phyloP scores from a whole-genome alignment of 805 yeast species.

The Hanseniaspora guilliermondii region DNA sequence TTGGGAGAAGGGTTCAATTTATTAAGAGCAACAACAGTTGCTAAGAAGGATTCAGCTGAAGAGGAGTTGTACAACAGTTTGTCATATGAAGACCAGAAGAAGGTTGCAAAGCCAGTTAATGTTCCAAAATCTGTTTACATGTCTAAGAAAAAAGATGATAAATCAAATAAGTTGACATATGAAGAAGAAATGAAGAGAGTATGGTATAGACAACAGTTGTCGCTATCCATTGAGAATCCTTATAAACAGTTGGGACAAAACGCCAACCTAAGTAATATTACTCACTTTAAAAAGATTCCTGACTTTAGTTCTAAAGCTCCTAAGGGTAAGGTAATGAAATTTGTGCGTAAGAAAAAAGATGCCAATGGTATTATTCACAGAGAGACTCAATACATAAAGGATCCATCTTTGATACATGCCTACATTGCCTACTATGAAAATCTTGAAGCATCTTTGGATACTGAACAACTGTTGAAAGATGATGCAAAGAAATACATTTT shows the following conservation, averaged over 20 bases:
- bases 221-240: constrained; percentile 36
- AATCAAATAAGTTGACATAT: constrained; percentile 54
- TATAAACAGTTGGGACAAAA: constrained; percentile 26
- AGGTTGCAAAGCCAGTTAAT: constrained; percentile 9
- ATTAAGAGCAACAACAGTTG: constrained; percentile 42
- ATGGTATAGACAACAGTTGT: constrained; percentile 73
- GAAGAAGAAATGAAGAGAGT: constrained; percentile 80
- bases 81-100: constrained; percentile 6
- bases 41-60: constrained; percentile 7
- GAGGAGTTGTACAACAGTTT: constrained; percentile 3
- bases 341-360: constrained; percentile 71
- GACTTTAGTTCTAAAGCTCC: constrained; percentile 22
- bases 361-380: constrained; percentile 78
- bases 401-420: constrained; percentile 76
- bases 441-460: constrained; percentile 55
- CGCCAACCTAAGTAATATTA: constrained; percentile 28
- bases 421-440: constrained; percentile 64
- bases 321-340: constrained; percentile 38
- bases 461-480: constrained; percentile 29
- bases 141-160: neutral
- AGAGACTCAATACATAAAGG: constrained; percentile 62
- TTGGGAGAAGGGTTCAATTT: constrained; percentile 82
- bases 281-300: constrained; percentile 22
- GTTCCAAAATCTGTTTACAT: constrained; percentile 6
- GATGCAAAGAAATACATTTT: constrained; percentile 31